Conservation (phyloP, 2,329 filamentous ascomycete genomes). For the Fusarium tuaranense region DNA sequence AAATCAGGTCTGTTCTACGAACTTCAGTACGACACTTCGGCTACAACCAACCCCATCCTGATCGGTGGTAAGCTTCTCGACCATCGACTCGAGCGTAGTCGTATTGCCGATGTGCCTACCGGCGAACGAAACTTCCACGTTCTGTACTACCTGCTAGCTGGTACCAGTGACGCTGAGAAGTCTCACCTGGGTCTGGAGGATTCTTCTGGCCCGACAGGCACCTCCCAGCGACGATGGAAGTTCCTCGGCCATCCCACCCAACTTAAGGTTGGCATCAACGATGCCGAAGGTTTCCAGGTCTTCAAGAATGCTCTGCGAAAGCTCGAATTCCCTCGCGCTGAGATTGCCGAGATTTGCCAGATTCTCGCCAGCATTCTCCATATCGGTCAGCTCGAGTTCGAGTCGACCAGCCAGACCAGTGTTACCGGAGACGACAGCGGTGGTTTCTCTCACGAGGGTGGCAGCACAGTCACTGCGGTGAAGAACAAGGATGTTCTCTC, state of each 20-base stretch:
- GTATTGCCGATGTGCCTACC: conserved; percentile 91
- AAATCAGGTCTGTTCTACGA: conserved; percentile 97
- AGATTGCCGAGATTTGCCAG: conserved; percentile 98
- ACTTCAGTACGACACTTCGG: conserved; percentile 93
- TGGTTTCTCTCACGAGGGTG: conserved; percentile 95
- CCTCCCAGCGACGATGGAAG: conserved; percentile 84
- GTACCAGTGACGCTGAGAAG: conserved; percentile 92
- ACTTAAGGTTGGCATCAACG: conserved; percentile 96
- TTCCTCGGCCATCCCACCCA: conserved; percentile 97
- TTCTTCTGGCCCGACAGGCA: conserved; percentile 59
- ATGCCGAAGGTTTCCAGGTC: conserved; percentile 93
- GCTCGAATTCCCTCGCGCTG: conserved; percentile 90
- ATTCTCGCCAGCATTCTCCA: conserved; percentile 94
- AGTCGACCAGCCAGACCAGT: conserved; percentile 82
- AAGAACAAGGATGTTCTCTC: conserved; percentile 92
- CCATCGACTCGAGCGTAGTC: conserved; percentile 90
- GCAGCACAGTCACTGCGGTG: conserved; percentile 84
- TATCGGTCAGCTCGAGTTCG: conserved; percentile 96
- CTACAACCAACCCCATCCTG: conserved; percentile 84
- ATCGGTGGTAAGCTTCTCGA: conserved; percentile 96
- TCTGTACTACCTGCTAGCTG: conserved; percentile 93
- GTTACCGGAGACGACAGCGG: conserved; percentile 90
- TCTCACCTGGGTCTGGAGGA: conserved; percentile 78
- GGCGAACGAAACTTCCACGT: conserved; percentile 97
- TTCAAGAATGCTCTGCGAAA: conserved; percentile 97